Percentiles rank a stretch among this genome's conserved stretches.
Conservation (phyloP, 306 rosid species). For the Sphenostylis stenocarpa region DNA sequence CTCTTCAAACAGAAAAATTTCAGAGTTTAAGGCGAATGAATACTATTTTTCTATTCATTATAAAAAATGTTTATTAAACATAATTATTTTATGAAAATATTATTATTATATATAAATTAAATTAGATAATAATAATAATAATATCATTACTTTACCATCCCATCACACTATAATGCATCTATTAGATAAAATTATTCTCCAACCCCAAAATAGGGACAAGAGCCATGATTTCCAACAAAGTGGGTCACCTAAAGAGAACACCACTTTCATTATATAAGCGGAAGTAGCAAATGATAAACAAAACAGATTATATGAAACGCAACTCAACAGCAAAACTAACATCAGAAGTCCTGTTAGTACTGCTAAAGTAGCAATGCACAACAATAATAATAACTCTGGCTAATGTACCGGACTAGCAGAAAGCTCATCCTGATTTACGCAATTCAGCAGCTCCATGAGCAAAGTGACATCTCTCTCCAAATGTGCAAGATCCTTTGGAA, state of each 20-base stretch:
- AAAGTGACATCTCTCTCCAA: constrained; percentile 96
- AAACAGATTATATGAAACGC: constrained; percentile 21
- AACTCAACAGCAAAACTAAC: constrained; percentile 37
- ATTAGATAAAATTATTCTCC: background rate
- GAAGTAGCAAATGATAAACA: constrained; percentile 25
- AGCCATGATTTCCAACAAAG: background rate
- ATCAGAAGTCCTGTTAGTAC: constrained; percentile 42
- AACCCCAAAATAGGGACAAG: background rate
- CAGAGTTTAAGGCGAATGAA: too few species aligned
- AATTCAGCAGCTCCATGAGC: constrained; percentile 87
- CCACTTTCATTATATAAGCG: background rate
- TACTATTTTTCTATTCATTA: too few species aligned
- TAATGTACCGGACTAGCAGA: background rate
- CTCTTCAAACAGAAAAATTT: too few species aligned
- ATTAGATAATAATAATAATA: too few species aligned
- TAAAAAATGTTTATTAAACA: too few species aligned
- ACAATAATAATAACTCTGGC: constrained; percentile 32
- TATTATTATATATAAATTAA: too few species aligned
- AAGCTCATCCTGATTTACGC: constrained; percentile 62
- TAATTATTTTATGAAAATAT: too few species aligned
- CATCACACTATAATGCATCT: background rate
- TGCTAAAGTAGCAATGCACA: constrained; percentile 49
- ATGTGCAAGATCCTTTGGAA: constrained; percentile 86
- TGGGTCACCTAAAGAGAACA: background rate
- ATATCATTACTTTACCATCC: background rate